Base-by-base conservation (phyloP, 2,329 filamentous ascomycete genomes). In the Paracoccidioides lutzii region DNA sequence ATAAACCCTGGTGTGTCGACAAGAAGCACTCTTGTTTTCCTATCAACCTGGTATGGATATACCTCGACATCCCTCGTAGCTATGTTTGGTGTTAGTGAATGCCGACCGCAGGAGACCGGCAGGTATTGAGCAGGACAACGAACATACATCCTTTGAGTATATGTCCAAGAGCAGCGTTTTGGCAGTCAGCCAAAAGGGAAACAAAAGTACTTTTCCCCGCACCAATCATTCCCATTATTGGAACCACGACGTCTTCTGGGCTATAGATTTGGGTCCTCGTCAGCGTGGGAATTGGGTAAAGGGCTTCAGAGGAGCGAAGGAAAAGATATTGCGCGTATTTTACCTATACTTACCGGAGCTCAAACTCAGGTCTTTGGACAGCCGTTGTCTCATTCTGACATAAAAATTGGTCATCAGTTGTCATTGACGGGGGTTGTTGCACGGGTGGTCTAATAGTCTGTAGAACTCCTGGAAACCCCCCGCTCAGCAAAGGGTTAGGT, bases 1-100 rank as follows among this genome's bases (percentile, higher is more conserved):
- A 58, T 51, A 44, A 62, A 62, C 4, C 60, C 54, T 3, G 59
- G 60, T 3, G 57, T 62, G 37, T 62, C 59, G 10, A 61, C 43
- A 22, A 61, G 57, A n/a, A 46, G 15, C 10, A 55, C 43, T 28
- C 42, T 35, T 14, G n/a, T 51, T 32, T 43, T 42, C 40, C 22
- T 14, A 32, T 44, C 10, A 37, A 35, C 12, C 10, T 46, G 42
- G 41, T 41, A 57, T 0, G 28, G 33, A 43, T 56, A 57, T 5
- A 40, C n/a, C 32, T 32, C 33, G 9, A 57, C 14, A 14, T 38
- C 28, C 9, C 40, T 49, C 12, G 54, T 58, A 33, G 9, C 55
- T 57, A 37, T 33, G 53, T 1, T 10, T 32, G 53, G 15, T 14
- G 32, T 41, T n/a, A 52, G 45, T 41, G 32, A 44, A 4, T 12